These are phyloP conservation scores for Mollisia scopiformis DNA, from an alignment of 2,329 filamentous ascomycete genomes.

Conservation along the genomic window DNA sequence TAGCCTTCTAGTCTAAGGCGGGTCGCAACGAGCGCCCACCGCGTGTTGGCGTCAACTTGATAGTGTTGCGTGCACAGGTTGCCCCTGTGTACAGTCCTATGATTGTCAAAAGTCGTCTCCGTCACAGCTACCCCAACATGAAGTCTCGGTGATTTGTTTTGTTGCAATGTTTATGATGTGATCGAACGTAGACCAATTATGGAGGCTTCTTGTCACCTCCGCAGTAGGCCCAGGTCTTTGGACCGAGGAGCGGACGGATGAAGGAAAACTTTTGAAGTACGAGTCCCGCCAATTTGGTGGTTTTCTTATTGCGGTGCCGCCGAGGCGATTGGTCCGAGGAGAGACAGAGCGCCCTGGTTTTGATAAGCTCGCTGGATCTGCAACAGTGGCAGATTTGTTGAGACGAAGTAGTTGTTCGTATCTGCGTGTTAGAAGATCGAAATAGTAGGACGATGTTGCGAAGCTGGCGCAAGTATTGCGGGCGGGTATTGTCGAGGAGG, in stretches of 20 bases:
- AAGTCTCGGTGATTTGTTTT: constrained; percentile 1
- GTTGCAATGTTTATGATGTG: constrained; percentile 15
- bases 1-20: constrained; percentile 38
- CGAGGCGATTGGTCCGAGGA: constrained; percentile 30
- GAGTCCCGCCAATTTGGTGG: constrained; percentile 94
- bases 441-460: neutral
- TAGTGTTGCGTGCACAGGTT: constrained; percentile 40
- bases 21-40: constrained; percentile 58
- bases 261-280: constrained; percentile 71
- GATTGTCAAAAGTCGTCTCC: constrained; percentile 15
- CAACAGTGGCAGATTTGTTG: neutral
- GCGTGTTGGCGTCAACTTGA: constrained; percentile 53
- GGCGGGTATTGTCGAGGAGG: neutral
- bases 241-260: constrained; percentile 88
- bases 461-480: neutral
- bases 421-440: neutral
- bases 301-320: constrained; percentile 40
- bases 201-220: constrained; percentile 97
- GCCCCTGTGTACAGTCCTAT: constrained; percentile 34
- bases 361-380: neutral
- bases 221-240: constrained; percentile 90
- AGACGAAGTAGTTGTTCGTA: too few relatives aligned
- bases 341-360: neutral
- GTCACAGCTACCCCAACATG: constrained; percentile 23
- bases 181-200: constrained; percentile 65